Evolutionary conservation across 140 eudicot genomes (phyloP).

Genomic region (Bidens hawaiensis): DNA sequence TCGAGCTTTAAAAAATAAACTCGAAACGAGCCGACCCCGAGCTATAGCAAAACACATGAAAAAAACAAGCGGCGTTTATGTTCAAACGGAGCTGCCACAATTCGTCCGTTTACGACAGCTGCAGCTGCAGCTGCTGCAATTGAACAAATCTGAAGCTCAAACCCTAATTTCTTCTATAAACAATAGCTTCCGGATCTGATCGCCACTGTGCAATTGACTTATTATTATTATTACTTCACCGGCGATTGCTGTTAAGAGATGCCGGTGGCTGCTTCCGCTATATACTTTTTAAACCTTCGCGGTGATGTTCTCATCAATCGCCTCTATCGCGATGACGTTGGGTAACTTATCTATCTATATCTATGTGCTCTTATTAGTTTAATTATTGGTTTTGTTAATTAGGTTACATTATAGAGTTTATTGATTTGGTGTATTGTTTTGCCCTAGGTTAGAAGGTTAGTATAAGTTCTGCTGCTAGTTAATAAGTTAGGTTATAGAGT

Average conservation of each 20-base stretch:
- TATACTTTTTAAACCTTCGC: slow-evolving; percentile 84
- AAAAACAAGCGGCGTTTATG: background rate
- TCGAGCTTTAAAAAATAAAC: no score
- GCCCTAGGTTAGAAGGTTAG: background rate
- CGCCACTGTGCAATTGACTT: no score
- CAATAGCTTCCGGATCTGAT: slow-evolving; percentile 25
- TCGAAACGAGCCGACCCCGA: no score
- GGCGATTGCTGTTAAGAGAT: slow-evolving; percentile 28
- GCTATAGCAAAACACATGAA: no score
- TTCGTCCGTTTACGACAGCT: slow-evolving; percentile 16
- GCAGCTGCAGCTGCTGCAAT: slow-evolving; percentile 10
- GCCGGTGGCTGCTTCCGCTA: slow-evolving; percentile 99
- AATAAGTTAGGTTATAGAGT: no score
- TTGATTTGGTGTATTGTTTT: background rate
- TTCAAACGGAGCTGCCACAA: slow-evolving; percentile 15
- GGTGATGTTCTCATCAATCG: slow-evolving; percentile 99
- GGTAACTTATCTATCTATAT: slow-evolving; percentile 37
- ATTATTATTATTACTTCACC: no score
- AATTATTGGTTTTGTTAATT: background rate
- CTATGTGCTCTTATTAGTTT: background rate
- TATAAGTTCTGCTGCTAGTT: no score
- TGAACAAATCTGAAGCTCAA: slow-evolving; percentile 19
- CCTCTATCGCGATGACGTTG: slow-evolving; percentile 94
- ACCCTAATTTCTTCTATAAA: background rate
- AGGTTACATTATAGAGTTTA: background rate